Conservation (phyloP, 192 early-diverging fungal species). For the Jimgerdemannia lactiflua region DNA sequence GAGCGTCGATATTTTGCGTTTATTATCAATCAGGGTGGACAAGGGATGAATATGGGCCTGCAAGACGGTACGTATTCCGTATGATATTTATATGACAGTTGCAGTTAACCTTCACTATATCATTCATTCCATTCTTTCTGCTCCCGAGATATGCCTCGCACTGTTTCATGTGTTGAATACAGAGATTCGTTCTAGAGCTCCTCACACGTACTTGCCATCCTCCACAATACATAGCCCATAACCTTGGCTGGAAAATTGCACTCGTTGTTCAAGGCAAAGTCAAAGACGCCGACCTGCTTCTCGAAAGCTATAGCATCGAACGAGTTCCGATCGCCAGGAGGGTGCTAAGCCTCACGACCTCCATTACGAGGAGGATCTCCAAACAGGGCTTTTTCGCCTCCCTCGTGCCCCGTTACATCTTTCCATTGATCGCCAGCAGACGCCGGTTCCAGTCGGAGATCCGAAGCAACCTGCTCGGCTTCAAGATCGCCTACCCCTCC, state of each 20-base stretch:
- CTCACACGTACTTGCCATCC: not conserved
- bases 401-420: not conserved
- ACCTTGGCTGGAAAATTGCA: conserved; percentile 48
- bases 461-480: not conserved
- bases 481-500: not conserved
- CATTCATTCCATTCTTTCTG: no score
- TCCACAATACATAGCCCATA: conserved; percentile 20
- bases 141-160: no score
- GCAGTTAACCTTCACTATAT: no score
- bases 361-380: not conserved
- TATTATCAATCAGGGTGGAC: conserved; percentile 3
- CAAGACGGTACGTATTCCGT: conserved; percentile 40
- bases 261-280: conserved; percentile 27
- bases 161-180: not conserved
- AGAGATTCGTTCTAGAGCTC: not conserved
- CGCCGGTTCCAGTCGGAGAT: not conserved
- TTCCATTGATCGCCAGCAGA: not conserved
- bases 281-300: conserved; percentile 15
- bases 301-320: conserved; percentile 38
- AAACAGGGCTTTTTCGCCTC: not conserved
- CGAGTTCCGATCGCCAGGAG: conserved; percentile 8
- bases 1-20: not conserved
- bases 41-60: conserved; percentile 44
- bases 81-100: no score
- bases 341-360: not conserved